Evolutionary conservation across 106 monocot genomes (phyloP).

Genomic region (Dendrobium catenatum): DNA sequence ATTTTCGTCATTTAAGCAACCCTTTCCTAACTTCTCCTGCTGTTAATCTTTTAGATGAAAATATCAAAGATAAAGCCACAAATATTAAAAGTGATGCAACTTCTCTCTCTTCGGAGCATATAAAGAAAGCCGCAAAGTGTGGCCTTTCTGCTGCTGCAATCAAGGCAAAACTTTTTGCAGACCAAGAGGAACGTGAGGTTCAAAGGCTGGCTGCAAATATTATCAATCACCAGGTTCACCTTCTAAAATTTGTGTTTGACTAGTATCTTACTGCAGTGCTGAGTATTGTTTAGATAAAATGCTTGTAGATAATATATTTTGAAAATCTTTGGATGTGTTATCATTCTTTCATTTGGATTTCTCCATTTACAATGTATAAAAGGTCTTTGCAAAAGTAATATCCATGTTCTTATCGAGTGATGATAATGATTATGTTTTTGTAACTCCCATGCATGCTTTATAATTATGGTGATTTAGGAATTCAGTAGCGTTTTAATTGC

Average conservation of each 20-base stretch:
- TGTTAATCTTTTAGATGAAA: conserved; percentile 28
- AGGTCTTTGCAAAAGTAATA: not conserved
- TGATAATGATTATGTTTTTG: too few species aligned
- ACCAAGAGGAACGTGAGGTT: conserved; percentile 98
- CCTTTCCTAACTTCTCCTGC: not conserved
- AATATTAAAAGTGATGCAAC: conserved; percentile 3
- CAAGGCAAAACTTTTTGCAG: conserved; percentile 94
- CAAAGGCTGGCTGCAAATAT: conserved; percentile 78
- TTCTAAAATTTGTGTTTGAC: not conserved
- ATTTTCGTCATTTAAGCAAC: not conserved
- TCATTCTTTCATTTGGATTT: not conserved
- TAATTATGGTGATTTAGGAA: too few species aligned
- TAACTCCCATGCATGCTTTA: too few species aligned
- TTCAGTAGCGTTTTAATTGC: too few species aligned
- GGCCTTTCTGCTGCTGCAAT: conserved; percentile 88
- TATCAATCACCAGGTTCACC: conserved; percentile 75
- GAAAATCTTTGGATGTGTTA: not conserved
- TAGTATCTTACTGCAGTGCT: not conserved
- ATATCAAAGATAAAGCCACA: conserved; percentile 19
- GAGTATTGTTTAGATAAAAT: not conserved
- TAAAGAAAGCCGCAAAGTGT: conserved; percentile 63
- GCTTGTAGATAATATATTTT: not conserved
- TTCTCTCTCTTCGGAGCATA: conserved; percentile 41
- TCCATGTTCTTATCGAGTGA: too few species aligned
- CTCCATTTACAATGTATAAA: not conserved